phyloP scores from a whole-genome alignment of 2,329 filamentous ascomycete genomes.

The Talaromyces sp. region DNA sequence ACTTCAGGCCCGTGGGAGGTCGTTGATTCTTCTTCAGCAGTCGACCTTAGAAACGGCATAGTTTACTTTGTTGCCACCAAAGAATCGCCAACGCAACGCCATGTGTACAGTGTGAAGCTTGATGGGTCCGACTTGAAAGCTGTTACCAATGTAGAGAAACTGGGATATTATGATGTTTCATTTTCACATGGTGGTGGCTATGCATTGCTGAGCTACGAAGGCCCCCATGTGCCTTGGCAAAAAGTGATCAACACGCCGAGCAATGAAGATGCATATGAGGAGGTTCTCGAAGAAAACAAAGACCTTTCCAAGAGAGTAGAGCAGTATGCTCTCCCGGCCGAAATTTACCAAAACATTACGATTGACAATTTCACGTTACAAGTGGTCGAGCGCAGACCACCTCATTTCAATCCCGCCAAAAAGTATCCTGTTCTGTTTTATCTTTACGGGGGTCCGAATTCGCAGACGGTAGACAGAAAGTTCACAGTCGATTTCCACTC shows the following conservation, averaged over 20 bases:
- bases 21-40: constrained; percentile 72
- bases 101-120: constrained; percentile 84
- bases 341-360: constrained; percentile 78
- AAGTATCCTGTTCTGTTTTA: constrained; percentile 93
- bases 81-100: constrained; percentile 80
- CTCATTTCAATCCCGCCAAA: constrained; percentile 77
- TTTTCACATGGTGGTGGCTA: constrained; percentile 82
- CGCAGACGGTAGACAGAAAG: constrained; percentile 74
- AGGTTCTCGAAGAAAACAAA: constrained; percentile 73
- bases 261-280: constrained; percentile 55
- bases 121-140: constrained; percentile 69
- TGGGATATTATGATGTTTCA: constrained; percentile 75
- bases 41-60: constrained; percentile 78
- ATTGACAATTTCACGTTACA: constrained; percentile 71
- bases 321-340: constrained; percentile 73
- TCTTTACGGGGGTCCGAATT: constrained; percentile 92
- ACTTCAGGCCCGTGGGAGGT: constrained; percentile 93
- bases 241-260: constrained; percentile 80
- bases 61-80: constrained; percentile 90
- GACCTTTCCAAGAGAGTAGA: constrained; percentile 63
- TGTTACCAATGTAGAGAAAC: constrained; percentile 66
- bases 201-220: constrained; percentile 75
- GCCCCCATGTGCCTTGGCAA: constrained; percentile 84
- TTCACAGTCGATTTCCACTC: constrained; percentile 87
- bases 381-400: constrained; percentile 77